Base-by-base conservation (phyloP, 805 yeast genomes). In the Wickerhamiella sergipiensis region DNA sequence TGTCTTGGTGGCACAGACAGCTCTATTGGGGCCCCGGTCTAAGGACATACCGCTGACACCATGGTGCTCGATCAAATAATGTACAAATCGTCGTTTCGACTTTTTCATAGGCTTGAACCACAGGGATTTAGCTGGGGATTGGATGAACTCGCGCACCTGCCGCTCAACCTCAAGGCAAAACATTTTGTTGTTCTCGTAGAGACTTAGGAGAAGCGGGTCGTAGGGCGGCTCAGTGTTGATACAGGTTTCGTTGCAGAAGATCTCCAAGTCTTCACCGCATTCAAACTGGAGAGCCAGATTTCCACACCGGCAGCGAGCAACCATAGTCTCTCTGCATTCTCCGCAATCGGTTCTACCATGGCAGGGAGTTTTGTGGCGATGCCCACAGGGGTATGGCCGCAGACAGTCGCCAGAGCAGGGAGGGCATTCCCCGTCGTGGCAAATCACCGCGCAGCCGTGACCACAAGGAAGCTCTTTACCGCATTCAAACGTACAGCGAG, bases 71-170 rank as follows among this genome's bases (percentile, higher is more conserved):
- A 86, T 80, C 26, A 88, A 59, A 45, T 77, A 80, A 59, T 81
- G 88, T 18, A 87, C 67, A 59, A 85, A 85, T 49, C 71, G 67
- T 43, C 96, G 71, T 62, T 85, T 90, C 2, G 79, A 73, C n/a
- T 70, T 64, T 47, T 68, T 72, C 94, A 86, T 85, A 10, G 90
- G 83, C 29, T 79, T 79, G 65, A 88, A 84, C 63, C 80, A 80
- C 55, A 76, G 65, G 0, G 76, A 64, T 26, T 72, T 70, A 18
- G 64, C 58, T n/a, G 63, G 62, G 3, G 60, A 52, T 51, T 43
- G 66, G 38, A 81, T 70, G 52, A 86, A 77, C 8, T 68, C 64
- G 22, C 73, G 64, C 26, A 85, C 64, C 21, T 71, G 66, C 0
- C 55, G 55, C 64, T 84, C 95, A 33, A 85, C 74, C 51, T 74